Evolutionary conservation across 345 rosid species (phyloP), one percentile per base, ranked within the genome.

Genomic region (Populus alba): DNA sequence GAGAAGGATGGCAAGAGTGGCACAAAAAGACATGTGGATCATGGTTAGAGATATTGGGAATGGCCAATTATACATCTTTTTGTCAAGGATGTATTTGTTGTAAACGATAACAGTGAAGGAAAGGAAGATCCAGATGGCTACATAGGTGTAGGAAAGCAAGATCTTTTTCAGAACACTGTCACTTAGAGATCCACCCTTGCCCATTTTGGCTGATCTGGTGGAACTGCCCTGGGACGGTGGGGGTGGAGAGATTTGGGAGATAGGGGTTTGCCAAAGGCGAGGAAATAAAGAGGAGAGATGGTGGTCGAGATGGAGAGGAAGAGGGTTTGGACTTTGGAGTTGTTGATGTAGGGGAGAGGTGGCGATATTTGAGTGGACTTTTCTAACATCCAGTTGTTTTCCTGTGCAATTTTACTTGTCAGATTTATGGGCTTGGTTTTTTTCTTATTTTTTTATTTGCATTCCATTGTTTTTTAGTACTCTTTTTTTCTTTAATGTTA

Each of bases 71-170:
- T 93, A 95, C 94, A 95, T 89, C 89, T 95, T 93, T 84, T 91
- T 91, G 88, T 95, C 98, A 55, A 95, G 94, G 93, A 95, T 95
- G 92, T 91, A 95, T 75, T 95, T 95, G 92, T 95, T 95, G 95
- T 91, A 95, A 70, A 95, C 98, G 87, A 95, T 95, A 69, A 95
- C 99, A 39, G 98, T 93, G 92, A 95, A 95, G 84, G 93, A 89
- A 43, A 95, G 96, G 97, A 93, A 95, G 94, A 95, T 93, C 98
- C 98, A 95, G 82, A 93, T 85, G 68, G 89, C 93, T 0, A 95
- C 99, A 81, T 95, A 95, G 65, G 93, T 80, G 94, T 95, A 95
- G 45, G 99, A 93, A 31, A 95, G 94, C 72, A 95, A 72, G 92
- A 95, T 92, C 90, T 93, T 92, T 87, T 87, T 92, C 83, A 95